Evolutionary conservation across 345 rosid species (phyloP).

Genomic region (Lumnitzera racemosa): DNA sequence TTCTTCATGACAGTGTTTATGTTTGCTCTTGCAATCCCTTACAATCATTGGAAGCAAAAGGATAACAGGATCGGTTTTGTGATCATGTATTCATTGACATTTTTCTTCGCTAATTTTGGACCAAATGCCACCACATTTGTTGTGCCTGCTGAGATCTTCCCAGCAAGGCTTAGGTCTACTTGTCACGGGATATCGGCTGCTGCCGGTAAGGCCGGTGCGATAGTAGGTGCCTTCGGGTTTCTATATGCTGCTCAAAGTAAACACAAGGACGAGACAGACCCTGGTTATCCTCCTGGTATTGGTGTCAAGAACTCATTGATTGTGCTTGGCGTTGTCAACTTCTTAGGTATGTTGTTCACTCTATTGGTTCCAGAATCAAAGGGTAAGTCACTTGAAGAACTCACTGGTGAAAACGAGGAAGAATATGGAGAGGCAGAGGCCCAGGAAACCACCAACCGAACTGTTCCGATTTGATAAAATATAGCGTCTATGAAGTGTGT

Average conservation of each 20-base stretch:
- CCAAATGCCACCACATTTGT: slow-evolving; percentile 77
- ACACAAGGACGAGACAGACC: slow-evolving; percentile 10
- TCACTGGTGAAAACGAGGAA: slow-evolving; percentile 23
- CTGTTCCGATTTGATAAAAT: no score
- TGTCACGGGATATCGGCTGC: slow-evolving; percentile 83
- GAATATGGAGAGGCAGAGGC: no score
- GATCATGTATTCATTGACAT: slow-evolving; percentile 49
- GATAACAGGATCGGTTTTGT: slow-evolving; percentile 47
- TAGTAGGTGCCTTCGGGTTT: slow-evolving; percentile 70
- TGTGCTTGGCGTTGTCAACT: slow-evolving; percentile 19
- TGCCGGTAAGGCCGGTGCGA: slow-evolving; percentile 61
- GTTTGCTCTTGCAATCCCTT: slow-evolving; percentile 58
- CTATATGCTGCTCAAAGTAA: slow-evolving; percentile 34
- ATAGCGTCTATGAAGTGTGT: no score
- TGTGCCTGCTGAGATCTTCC: slow-evolving; percentile 77
- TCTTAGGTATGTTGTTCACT: slow-evolving; percentile 16
- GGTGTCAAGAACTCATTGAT: slow-evolving; percentile 25
- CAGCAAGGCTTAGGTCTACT: slow-evolving; percentile 66
- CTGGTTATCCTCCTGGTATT: slow-evolving; percentile 24
- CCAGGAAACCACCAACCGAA: no score
- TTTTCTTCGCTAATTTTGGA: slow-evolving; percentile 76
- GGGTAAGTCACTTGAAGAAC: slow-evolving; percentile 25
- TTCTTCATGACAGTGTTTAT: slow-evolving; percentile 52
- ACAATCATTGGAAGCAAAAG: slow-evolving; percentile 55
- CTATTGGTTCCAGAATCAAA: slow-evolving; percentile 25